These are phyloP conservation scores for Suillus subluteus DNA, from an alignment of 768 basidiomycete genomes.

Conservation along the genomic window DNA sequence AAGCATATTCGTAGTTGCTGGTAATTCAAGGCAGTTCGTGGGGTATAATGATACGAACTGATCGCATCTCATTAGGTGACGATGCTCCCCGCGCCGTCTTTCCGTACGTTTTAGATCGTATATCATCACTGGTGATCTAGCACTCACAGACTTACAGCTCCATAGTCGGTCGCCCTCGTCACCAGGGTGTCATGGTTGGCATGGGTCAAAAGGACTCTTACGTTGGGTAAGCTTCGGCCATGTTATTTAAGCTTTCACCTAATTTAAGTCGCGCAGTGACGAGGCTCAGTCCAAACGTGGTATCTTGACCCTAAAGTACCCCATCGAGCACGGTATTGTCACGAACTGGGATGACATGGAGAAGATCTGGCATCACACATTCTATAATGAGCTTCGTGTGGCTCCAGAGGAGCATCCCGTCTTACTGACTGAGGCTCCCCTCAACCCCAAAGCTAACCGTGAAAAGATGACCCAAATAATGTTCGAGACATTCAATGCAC, in stretches of 20 bases:
- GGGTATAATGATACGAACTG: constrained; percentile 10
- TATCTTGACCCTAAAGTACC: constrained; percentile 92
- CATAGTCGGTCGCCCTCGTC: constrained; percentile 93
- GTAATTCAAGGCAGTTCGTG: constrained; percentile 35
- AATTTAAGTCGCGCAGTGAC: constrained; percentile 52
- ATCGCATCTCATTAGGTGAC: constrained; percentile 58
- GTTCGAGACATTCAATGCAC: constrained; percentile 79
- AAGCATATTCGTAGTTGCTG: constrained; percentile 55
- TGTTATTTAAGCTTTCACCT: constrained; percentile 12
- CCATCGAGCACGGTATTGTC: constrained; percentile 92
- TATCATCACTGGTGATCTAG: constrained; percentile 5
- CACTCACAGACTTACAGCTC: constrained; percentile 50
- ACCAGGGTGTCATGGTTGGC: constrained; percentile 95
- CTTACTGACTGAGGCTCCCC: constrained; percentile 70
- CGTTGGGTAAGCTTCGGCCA: constrained; percentile 64
- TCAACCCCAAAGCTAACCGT: constrained; percentile 74
- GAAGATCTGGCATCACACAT: constrained; percentile 98
- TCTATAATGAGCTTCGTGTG: constrained; percentile 83
- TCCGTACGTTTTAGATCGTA: constrained; percentile 64
- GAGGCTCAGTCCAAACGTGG: constrained; percentile 95
- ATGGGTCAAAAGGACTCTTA: constrained; percentile 98
- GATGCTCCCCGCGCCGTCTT: constrained; percentile 93
- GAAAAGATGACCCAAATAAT: constrained; percentile 82
- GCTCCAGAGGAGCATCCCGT: constrained; percentile 80
- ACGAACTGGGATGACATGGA: constrained; percentile 99